Base-by-base conservation (phyloP, 1,284 basidiomycete genomes). In the Agaricales sp. region DNA sequence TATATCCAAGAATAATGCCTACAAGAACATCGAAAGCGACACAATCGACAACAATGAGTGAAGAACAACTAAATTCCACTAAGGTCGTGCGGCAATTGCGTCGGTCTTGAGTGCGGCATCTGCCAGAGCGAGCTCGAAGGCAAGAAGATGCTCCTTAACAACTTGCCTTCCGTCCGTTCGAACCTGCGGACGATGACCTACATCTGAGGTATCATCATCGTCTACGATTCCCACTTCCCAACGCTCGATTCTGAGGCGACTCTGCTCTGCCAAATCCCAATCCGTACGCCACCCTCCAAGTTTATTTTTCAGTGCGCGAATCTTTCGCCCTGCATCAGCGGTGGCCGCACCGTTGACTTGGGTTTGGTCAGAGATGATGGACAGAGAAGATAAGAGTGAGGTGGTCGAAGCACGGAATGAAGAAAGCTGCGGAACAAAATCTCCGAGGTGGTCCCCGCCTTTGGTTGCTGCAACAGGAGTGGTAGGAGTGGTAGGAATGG, bases 311-410 rank as follows among this genome's bases (percentile, higher is more conserved):
- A 88, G 64, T 16, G 84, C 82, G 44, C 87, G 81, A 49, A 90
- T 81, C 65, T 85, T 87, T 46, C 87, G 73, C 43, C 87, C 87
- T 2, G 87, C 84, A 52, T 90, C 87, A 2, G 87, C 79, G 8
- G 86, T 87, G 2, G 82, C 83, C 0, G 83, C 87, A 16, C 83
- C 79, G 57, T 88, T 87, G 45, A 89, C 85, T 61, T 90, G 87
- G 6, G 86, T 84, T 52, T 90, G 87, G 58, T 90, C 87, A n/a
- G 86, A 88, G 54, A 90, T 78, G 26, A 78, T 77, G 2, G 79
- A 74, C 35, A 90, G 73, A 4, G 86, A 85, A n/a, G 79, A 67
- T 38, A 82, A 78, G 43, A 89, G 75, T 3, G 83, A 81, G 14
- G 79, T 66, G 0, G 86, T 89, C 58, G 80, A 76, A 20, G 79